Percentiles rank a stretch among this genome's conserved stretches.
These are phyloP conservation scores for Heimioporus sp. DNA, from an alignment of 768 basidiomycete genomes.

Conservation along the genomic window DNA sequence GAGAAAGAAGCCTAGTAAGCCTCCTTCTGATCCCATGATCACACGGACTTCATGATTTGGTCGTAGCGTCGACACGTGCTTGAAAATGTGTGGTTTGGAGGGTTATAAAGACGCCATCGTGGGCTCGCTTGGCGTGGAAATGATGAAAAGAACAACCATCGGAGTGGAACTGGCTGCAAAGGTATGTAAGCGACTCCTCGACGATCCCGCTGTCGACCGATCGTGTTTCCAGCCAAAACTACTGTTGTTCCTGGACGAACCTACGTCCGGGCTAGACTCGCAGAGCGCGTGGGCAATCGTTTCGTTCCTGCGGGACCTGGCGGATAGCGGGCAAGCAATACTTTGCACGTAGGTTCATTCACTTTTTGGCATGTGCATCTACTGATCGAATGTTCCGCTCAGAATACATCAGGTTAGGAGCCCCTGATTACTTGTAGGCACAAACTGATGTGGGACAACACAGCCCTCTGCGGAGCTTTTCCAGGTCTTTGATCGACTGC, in stretches of 20 bases:
- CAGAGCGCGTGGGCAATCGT: constrained; percentile 86
- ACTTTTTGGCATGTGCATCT: background rate
- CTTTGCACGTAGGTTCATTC: constrained; percentile 71
- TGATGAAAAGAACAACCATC: constrained; percentile 81
- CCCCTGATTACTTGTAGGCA: no score
- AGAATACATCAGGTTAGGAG: constrained; percentile 42
- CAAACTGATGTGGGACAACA: constrained; percentile 20
- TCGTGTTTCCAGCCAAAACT: constrained; percentile 54
- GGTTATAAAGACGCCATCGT: constrained; percentile 67
- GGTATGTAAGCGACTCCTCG: constrained; percentile 8
- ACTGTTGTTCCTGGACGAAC: constrained; percentile 85
- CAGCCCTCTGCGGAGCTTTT: constrained; percentile 81
- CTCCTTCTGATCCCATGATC: background rate
- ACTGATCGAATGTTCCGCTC: background rate
- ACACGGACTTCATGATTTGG: background rate
- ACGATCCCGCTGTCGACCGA: background rate
- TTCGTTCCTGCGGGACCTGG: constrained; percentile 69
- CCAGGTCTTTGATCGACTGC: constrained; percentile 73
- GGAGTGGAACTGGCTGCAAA: constrained; percentile 87
- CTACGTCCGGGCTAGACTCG: constrained; percentile 84
- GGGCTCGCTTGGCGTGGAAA: constrained; percentile 65
- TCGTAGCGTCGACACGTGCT: constrained; percentile 52
- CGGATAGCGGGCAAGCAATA: constrained; percentile 82
- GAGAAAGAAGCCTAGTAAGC: constrained; percentile 83
- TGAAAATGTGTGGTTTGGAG: constrained; percentile 64